Conservation (phyloP, 1,284 basidiomycete genomes). For the Coriolopsis trogii region DNA sequence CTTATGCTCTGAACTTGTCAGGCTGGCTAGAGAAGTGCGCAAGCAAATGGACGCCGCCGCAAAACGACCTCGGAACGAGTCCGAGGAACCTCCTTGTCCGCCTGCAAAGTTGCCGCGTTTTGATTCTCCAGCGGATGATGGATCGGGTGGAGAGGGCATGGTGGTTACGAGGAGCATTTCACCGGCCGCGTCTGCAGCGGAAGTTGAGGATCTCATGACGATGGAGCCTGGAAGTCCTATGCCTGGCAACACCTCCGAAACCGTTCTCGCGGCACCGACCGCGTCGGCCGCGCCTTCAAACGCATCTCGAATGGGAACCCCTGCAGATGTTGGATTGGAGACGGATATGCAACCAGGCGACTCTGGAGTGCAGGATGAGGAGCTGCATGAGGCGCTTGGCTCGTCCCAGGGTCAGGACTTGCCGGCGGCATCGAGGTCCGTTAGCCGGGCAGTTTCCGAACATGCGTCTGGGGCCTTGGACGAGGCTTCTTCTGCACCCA, state of each 20-base stretch:
- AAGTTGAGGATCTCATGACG: background rate
- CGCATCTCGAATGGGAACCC: background rate
- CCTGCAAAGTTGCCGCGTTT: background rate
- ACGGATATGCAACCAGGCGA: too few relatives aligned
- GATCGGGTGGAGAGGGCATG: background rate
- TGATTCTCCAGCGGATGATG: background rate
- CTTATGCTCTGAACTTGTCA: conserved; percentile 28
- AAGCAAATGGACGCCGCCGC: conserved; percentile 22
- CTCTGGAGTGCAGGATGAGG: background rate
- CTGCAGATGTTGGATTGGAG: too few relatives aligned
- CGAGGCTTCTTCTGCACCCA: background rate
- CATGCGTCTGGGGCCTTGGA: background rate
- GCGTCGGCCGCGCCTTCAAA: too few relatives aligned
- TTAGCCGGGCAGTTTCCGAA: background rate
- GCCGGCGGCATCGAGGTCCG: conserved; percentile 3
- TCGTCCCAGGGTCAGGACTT: background rate
- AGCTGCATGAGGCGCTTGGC: background rate
- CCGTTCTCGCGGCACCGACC: too few relatives aligned
- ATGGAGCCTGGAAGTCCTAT: background rate
- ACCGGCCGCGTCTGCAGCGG: background rate
- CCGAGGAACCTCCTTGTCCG: background rate
- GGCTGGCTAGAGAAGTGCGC: conserved; percentile 22
- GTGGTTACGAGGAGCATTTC: background rate
- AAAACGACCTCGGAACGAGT: background rate
- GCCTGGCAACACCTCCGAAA: background rate